Evolutionary conservation across 306 rosid genomes (phyloP).

Genomic region (Glycyrrhiza uralensis): DNA sequence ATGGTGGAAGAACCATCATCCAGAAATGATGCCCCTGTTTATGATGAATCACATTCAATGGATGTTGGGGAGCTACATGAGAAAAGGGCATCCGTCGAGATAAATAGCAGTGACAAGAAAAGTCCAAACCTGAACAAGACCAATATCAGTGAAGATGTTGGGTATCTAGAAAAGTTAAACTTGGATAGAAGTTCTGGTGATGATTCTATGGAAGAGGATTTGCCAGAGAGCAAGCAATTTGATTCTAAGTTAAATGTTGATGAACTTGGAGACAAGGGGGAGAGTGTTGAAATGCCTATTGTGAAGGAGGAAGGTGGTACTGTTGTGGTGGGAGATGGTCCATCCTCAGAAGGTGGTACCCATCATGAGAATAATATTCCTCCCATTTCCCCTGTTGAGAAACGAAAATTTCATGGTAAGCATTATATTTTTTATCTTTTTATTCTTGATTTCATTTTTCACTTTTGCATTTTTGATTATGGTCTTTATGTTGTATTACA

Average conservation of each 20-base stretch:
- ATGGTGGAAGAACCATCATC: constrained; percentile 98
- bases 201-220: constrained; percentile 98
- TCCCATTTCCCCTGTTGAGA: constrained; percentile 50
- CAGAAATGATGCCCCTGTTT: constrained; percentile 63
- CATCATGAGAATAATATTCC: constrained; percentile 47
- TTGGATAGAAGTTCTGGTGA: constrained; percentile 98
- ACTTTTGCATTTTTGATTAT: neutral
- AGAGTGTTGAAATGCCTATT: constrained; percentile 47
- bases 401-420: constrained; percentile 87
- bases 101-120: constrained; percentile 42
- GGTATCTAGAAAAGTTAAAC: constrained; percentile 84
- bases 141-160: constrained; percentile 55
- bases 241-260: constrained; percentile 66
- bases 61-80: constrained; percentile 43
- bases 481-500: neutral
- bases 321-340: constrained; percentile 49
- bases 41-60: constrained; percentile 76
- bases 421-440: constrained; percentile 2
- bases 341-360: constrained; percentile 40
- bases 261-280: constrained; percentile 47
- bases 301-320: constrained; percentile 49
- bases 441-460: neutral
- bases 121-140: constrained; percentile 44
- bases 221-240: constrained; percentile 71
- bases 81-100: constrained; percentile 39